phyloP scores from a whole-genome alignment of 345 rosid species.

The Limnanthes douglasii region DNA sequence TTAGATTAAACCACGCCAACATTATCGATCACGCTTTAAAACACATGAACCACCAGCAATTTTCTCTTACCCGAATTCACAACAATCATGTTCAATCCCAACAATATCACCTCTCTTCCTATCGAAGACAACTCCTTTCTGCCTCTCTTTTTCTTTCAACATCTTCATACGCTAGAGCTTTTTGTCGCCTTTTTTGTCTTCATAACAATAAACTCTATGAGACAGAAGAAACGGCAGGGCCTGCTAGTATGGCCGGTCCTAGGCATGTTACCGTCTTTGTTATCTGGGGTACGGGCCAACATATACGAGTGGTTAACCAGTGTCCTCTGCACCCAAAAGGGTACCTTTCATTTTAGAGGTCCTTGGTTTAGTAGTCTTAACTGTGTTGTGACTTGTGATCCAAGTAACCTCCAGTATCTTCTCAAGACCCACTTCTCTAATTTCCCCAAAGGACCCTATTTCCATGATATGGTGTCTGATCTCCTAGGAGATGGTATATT shows the following conservation, averaged over 20 bases:
- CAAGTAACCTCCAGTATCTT: constrained; percentile 75
- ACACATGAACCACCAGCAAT: constrained; percentile 15
- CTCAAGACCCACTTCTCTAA: constrained; percentile 72
- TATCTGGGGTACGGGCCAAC: constrained; percentile 26
- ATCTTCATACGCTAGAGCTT: constrained; percentile 37
- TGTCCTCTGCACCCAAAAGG: constrained; percentile 38
- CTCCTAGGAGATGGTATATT: constrained; percentile 88
- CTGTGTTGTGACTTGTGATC: constrained; percentile 67
- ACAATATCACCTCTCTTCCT: constrained; percentile 18
- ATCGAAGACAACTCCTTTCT: constrained; percentile 11
- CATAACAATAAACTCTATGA: constrained; percentile 21
- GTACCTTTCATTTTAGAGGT: constrained; percentile 69
- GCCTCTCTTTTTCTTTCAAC: constrained; percentile 21
- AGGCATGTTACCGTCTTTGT: constrained; percentile 85
- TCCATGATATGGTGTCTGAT: constrained; percentile 50
- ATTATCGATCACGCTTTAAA: constrained; percentile 15
- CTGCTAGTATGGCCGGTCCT: constrained; percentile 76
- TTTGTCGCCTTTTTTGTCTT: constrained; percentile 35
- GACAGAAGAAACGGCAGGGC: constrained; percentile 34
- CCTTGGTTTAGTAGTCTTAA: constrained; percentile 74
- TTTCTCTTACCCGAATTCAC: constrained; percentile 9
- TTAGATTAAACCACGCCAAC: constrained; percentile 17
- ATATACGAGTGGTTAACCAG: constrained; percentile 62
- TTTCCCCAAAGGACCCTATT: constrained; percentile 78
- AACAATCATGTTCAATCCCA: constrained; percentile 10